Base-by-base conservation (phyloP, 768 basidiomycete species). In the Mrakia hoshinonis region DNA sequence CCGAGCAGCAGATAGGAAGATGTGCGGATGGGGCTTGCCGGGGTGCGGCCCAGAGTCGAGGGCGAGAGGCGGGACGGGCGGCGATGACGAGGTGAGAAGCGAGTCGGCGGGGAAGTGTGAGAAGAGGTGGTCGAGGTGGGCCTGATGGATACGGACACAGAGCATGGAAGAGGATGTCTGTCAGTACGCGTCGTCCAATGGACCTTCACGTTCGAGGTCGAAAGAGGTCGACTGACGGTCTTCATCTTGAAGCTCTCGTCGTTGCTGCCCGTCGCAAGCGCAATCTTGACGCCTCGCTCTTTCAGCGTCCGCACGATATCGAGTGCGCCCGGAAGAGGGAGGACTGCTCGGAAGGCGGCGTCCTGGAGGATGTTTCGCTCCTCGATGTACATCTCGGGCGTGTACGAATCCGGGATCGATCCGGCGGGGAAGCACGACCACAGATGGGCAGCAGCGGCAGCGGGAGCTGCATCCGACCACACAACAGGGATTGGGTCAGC, bases 1-100 rank as follows among this genome's bases (percentile, higher is more conserved):
- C 64, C 83, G 82, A 34, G 91, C 91, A 13, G 90, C 87, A 10
- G 82, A 82, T 46, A 93, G 81, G 77, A 92, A 94, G 46, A 91
- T 86, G 76, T 91, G 91, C 22, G 91, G 90, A 36, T 83, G 81
- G 0, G 91, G 91, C 79, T 94, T 94, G n/a, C 88, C 87, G 36
- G 80, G 60, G 24, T 65, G 39, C 5, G 49, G 71, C 1, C 29
- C 38, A 10, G 71, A 67, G 49, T 36, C 29, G n/a, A 58, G 71
- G 15, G 62, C n/a, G 31, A 67, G 31, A n/a, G 66, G 66, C 20
- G 43, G 47, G 20, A 65, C 52, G 18, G 70, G 70, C 29, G 63
- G 70, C 12, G 70, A 71, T 20, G 62, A 55, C 24, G 70, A 55
- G n/a, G 63, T 71, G 24, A 66, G 51, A 22, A 66, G 38, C 18